A percentile compares a stretch with the other conserved stretches of the same genome.
Conservation (phyloP, 2,329 filamentous ascomycete genomes). For the Epichloe baconii region DNA sequence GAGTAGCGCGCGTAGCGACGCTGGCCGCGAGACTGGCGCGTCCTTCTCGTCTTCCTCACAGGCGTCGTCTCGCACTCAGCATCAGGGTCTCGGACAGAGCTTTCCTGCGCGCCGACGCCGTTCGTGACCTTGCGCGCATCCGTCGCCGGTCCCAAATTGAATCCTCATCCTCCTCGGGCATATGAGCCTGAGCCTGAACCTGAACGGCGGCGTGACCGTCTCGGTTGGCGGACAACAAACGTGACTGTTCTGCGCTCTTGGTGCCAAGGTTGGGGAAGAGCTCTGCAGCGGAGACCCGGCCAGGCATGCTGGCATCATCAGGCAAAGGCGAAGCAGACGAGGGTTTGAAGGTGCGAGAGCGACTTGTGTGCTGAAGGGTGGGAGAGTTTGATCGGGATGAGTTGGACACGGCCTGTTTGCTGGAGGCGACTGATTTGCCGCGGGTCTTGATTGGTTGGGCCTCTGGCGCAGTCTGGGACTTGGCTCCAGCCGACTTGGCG, state of each 20-base stretch:
- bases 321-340: constrained; percentile 8
- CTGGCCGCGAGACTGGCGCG: constrained; percentile 23
- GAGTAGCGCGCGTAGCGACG: constrained; percentile 29
- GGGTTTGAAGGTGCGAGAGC: constrained; percentile 12
- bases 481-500: constrained; percentile 8
- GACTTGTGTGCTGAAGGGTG: constrained; percentile 11
- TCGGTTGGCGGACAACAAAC: not conserved
- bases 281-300: constrained; percentile 21
- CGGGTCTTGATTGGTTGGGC: constrained; percentile 18
- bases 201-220: constrained; percentile 12
- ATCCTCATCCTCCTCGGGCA: constrained; percentile 18
- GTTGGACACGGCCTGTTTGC: constrained; percentile 23
- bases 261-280: constrained; percentile 19
- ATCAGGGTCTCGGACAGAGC: constrained; percentile 22
- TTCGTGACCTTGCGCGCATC: constrained; percentile 28
- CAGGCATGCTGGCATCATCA: constrained; percentile 27
- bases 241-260: constrained; percentile 10
- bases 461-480: constrained; percentile 24
- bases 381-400: constrained; percentile 24
- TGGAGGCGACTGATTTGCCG: constrained; percentile 26
- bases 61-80: constrained; percentile 19
- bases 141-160: constrained; percentile 22
- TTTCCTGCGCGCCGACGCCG: constrained; percentile 21
- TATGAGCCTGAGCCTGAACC: constrained; percentile 14
- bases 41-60: constrained; percentile 19